Conservation (phyloP, 345 rosid genomes). For the Euphorbia pulcherrima region DNA sequence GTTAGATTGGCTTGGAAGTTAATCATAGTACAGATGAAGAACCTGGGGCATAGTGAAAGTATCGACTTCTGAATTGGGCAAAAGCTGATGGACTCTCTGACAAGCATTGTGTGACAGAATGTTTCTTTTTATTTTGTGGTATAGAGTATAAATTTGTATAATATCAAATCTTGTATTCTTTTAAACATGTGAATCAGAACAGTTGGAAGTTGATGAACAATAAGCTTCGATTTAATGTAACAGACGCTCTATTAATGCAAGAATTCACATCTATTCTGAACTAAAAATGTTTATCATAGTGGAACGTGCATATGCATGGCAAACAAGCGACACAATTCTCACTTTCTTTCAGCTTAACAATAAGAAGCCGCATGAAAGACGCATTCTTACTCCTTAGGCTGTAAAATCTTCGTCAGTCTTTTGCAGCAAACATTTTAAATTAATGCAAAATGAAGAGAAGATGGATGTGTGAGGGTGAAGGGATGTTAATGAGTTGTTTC, state of each 20-base stretch:
- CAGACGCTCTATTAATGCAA: background rate
- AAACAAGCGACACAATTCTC: background rate
- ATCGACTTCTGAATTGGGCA: constrained; percentile 9
- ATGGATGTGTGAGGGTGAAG: background rate
- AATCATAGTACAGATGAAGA: constrained; percentile 5
- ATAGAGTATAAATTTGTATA: constrained; percentile 32
- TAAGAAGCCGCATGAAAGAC: background rate
- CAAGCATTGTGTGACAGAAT: constrained; percentile 18
- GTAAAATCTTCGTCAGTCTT: too few species aligned
- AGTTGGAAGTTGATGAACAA: constrained; percentile 14
- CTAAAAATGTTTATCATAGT: background rate
- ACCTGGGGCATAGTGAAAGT: constrained; percentile 2
- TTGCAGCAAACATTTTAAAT: background rate
- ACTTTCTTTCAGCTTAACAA: background rate
- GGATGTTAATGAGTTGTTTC: background rate
- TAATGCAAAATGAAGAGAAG: background rate
- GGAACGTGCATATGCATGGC: background rate
- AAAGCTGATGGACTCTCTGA: constrained; percentile 5
- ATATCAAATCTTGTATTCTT: constrained; percentile 35
- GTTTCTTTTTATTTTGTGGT: constrained; percentile 22
- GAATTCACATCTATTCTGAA: background rate
- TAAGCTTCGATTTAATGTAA: constrained; percentile 17
- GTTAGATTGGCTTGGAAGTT: constrained; percentile 15
- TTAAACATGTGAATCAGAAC: constrained; percentile 27
- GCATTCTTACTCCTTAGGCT: too few species aligned